Percentiles rank a stretch among this genome's conserved stretches.
Conservation (phyloP, 2,329 filamentous ascomycete genomes). For the Cordyceps farinosa region DNA sequence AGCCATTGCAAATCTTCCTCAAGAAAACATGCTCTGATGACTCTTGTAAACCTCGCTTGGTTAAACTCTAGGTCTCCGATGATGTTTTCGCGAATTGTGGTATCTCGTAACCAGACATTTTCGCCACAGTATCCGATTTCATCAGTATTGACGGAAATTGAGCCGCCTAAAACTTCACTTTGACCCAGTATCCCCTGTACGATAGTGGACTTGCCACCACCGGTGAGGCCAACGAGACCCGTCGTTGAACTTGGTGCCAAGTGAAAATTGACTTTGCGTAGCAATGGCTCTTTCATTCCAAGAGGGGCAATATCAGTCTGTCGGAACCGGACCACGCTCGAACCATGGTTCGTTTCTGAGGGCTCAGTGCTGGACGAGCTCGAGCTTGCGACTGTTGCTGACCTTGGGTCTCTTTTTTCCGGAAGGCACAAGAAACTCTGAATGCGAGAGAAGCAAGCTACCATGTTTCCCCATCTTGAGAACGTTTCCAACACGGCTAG, state of each 20-base stretch:
- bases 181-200: background rate
- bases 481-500: background rate
- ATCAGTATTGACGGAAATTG: background rate
- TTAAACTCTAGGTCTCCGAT: background rate
- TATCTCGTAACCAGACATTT: background rate
- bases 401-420: background rate
- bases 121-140: slow-evolving; percentile 2
- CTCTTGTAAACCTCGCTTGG: background rate
- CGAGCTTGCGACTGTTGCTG: background rate
- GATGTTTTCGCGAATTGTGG: background rate
- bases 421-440: background rate
- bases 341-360: background rate
- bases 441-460: background rate
- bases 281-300: background rate
- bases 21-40: background rate
- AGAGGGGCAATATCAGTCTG: background rate
- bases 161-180: background rate
- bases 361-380: background rate
- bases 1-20: background rate
- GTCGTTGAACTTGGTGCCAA: background rate
- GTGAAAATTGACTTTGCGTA: background rate
- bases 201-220: slow-evolving; percentile 1
- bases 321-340: background rate
- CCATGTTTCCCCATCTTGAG: background rate
- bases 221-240: background rate